Percentiles rank a stretch among this genome's conserved stretches.
Conservation (phyloP, 2,329 filamentous ascomycete genomes). For the Huntiella decipiens region DNA sequence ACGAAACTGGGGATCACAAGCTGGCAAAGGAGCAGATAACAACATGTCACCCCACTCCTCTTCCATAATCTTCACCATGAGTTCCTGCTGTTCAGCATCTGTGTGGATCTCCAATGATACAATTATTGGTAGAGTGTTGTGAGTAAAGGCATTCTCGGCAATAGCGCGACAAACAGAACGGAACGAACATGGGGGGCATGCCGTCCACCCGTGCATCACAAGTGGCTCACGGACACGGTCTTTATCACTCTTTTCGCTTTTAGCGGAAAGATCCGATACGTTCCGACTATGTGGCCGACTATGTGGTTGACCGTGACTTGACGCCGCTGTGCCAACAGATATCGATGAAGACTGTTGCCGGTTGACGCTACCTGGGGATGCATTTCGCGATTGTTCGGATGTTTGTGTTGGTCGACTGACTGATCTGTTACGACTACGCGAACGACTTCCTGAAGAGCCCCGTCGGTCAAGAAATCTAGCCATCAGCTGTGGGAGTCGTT, state of each 20-base stretch:
- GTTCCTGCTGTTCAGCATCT: conserved; percentile 60
- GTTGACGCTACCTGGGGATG: not conserved
- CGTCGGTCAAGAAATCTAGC: conserved; percentile 22
- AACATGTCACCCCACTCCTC: conserved; percentile 66
- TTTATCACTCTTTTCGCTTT: conserved; percentile 6
- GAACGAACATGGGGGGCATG: conserved; percentile 74
- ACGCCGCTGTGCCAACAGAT: not conserved
- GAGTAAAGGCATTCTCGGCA: conserved; percentile 56
- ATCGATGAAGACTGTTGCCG: not conserved
- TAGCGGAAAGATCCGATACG: not conserved
- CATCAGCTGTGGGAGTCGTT: conserved; percentile 26
- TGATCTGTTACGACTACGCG: conserved; percentile 17
- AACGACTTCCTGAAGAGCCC: conserved; percentile 13
- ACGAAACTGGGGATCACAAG: conserved; percentile 30
- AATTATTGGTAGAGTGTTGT: conserved; percentile 63
- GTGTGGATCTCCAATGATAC: conserved; percentile 87
- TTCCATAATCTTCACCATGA: conserved; percentile 88
- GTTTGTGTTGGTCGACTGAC: conserved; percentile 1
- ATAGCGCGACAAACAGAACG: conserved; percentile 71
- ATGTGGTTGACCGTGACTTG: not conserved
- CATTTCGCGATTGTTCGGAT: too few relatives aligned
- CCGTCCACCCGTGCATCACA: conserved; percentile 66
- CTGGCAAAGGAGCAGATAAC: conserved; percentile 37
- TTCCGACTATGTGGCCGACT: not conserved
- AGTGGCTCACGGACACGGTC: conserved; percentile 39